A percentile compares a stretch with the other conserved stretches of the same genome.
phyloP scores from a whole-genome alignment of 305 asterid species.

The Fraxinus nigra region DNA sequence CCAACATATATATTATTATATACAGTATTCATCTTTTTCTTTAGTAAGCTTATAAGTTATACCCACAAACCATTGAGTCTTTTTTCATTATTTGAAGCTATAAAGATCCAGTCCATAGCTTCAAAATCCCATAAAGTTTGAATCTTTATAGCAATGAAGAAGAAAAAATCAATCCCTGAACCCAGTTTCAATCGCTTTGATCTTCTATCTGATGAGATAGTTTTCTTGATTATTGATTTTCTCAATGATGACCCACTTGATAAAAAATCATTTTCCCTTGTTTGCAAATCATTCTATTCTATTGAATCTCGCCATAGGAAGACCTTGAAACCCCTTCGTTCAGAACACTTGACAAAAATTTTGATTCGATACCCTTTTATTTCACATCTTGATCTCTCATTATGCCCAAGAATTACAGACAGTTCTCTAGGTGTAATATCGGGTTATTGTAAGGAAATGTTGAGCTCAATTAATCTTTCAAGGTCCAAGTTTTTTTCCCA shows the following conservation, averaged over 20 bases:
- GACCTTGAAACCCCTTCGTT: slow-evolving; percentile 53
- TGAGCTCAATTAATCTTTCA: slow-evolving; percentile 54
- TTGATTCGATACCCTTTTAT: slow-evolving; percentile 48
- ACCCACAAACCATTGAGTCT: neutral
- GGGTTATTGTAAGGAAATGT: slow-evolving; percentile 25
- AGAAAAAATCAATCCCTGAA: slow-evolving; percentile 26
- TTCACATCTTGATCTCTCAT: slow-evolving; percentile 64
- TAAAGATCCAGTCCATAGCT: slow-evolving; percentile 14
- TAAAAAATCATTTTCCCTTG: slow-evolving; percentile 62
- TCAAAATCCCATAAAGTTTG: neutral
- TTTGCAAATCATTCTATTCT: slow-evolving; percentile 53
- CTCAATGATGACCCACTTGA: slow-evolving; percentile 61
- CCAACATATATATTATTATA: neutral
- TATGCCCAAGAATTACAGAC: slow-evolving; percentile 69
- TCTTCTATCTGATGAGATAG: slow-evolving; percentile 62
- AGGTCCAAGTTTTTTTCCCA: slow-evolving; percentile 60
- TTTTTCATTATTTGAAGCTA: neutral
- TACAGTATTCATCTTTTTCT: neutral
- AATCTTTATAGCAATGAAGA: slow-evolving; percentile 35
- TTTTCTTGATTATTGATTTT: slow-evolving; percentile 60
- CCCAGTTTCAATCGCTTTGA: slow-evolving; percentile 51
- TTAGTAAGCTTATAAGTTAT: neutral
- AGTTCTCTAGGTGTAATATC: slow-evolving; percentile 43
- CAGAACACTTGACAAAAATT: slow-evolving; percentile 50
- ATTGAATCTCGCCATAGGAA: slow-evolving; percentile 41